These are phyloP conservation scores for Colletotrichum sojae DNA, from an alignment of 2,329 filamentous ascomycete species.

Conservation along the genomic window DNA sequence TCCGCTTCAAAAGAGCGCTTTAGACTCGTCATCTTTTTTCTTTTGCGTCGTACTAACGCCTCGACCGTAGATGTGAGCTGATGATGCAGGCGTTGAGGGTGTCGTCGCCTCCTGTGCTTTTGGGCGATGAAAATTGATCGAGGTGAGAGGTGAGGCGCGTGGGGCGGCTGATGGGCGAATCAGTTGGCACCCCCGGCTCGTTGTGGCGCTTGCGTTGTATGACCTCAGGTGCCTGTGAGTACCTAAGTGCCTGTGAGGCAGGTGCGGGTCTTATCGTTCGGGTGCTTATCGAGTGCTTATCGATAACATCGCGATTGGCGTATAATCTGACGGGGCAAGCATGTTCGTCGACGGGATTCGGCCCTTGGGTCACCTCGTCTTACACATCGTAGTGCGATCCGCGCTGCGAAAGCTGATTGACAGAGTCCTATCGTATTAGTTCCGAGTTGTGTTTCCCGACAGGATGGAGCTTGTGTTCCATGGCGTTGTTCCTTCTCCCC, in stretches of 20 bases:
- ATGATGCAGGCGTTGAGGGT: constrained; percentile 13
- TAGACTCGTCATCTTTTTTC: constrained; percentile 72
- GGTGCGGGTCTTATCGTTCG: constrained; percentile 39
- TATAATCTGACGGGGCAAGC: no score
- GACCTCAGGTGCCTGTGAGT: no score
- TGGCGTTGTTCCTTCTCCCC: constrained; percentile 22
- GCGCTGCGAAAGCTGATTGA: neutral
- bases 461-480: constrained; percentile 18
- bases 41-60: neutral
- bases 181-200: constrained; percentile 21
- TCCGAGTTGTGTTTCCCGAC: constrained; percentile 11
- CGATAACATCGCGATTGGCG: neutral
- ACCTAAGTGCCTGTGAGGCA: neutral
- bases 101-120: neutral
- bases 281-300: neutral
- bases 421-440: neutral
- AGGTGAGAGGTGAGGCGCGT: constrained; percentile 21
- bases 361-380: neutral
- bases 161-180: constrained; percentile 42
- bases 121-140: constrained; percentile 38
- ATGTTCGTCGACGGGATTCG: no score
- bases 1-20: constrained; percentile 70
- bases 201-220: constrained; percentile 21
- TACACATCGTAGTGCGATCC: neutral
- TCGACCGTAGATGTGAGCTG: constrained; percentile 12